Evolutionary conservation across 2,329 filamentous ascomycete species (phyloP).

Genomic region (Incumbomyces delicatus): DNA sequence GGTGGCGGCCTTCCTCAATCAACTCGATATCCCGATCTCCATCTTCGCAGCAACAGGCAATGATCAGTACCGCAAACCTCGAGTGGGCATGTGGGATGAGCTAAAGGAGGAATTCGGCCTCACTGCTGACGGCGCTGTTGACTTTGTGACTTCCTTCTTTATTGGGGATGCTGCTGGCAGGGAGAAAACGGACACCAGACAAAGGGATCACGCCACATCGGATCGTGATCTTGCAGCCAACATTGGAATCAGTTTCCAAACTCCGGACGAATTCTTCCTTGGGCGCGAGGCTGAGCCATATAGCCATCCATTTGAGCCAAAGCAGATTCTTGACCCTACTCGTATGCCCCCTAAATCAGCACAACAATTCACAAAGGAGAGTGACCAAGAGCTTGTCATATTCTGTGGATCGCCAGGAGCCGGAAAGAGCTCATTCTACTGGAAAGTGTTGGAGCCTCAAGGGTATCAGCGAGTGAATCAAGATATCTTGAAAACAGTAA

Average conservation of each 20-base stretch:
- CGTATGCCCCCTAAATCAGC: not conserved
- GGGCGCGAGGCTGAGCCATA: slow-evolving; percentile 57
- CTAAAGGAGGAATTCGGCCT: slow-evolving; percentile 54
- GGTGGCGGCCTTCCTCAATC: slow-evolving; percentile 56
- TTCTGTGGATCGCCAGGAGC: slow-evolving; percentile 83
- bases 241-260: slow-evolving; percentile 66
- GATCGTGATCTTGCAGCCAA: slow-evolving; percentile 80
- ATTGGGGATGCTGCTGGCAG: slow-evolving; percentile 71
- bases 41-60: slow-evolving; percentile 79
- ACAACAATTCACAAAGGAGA: slow-evolving; percentile 45
- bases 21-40: slow-evolving; percentile 64
- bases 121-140: slow-evolving; percentile 47
- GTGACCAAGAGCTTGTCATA: slow-evolving; percentile 64
- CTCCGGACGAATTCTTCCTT: slow-evolving; percentile 88
- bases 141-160: slow-evolving; percentile 65
- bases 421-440: slow-evolving; percentile 88
- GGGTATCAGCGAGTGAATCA: slow-evolving; percentile 84
- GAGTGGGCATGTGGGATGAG: slow-evolving; percentile 77
- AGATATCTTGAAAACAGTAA: slow-evolving; percentile 67
- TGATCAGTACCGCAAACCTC: slow-evolving; percentile 78
- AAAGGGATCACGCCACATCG: slow-evolving; percentile 49
- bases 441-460: slow-evolving; percentile 63
- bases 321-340: slow-evolving; percentile 36
- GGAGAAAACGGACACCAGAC: slow-evolving; percentile 34
- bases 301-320: slow-evolving; percentile 61